Base-by-base conservation (phyloP, 805 yeast species). In the Barnettozyma botsteinii region DNA sequence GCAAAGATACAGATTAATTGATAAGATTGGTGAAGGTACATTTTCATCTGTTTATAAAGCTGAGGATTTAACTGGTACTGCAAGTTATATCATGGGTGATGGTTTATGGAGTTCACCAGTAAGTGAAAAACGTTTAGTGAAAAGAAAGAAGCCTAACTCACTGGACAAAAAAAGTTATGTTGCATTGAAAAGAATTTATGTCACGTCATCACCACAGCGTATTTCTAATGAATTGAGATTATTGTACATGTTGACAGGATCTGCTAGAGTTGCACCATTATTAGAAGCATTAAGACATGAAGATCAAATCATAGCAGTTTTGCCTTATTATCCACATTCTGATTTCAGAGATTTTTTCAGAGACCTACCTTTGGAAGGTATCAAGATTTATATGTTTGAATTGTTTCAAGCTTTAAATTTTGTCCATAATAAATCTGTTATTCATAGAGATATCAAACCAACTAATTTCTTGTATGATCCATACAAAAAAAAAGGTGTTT, bases 161-260 rank as follows among this genome's bases (percentile, higher is more conserved):
- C 30, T 12, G 6, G 18, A 17, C 10, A 45, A 44, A 20, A 44
- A 55, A 26, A 54, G 56, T 25, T 63, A 57, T 37, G 98, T 93
- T 42, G 99, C 99, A 2, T 67, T 93, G 50, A 93, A 93, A 59
- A 77, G 93, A 54, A 87, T 93, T 34, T 89, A 91, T 60, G 98
- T 89, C 17, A 93, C 98, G 0, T 85, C 96, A 1, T 87, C 97
- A 7, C 97, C 98, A 0, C 81, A 78, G 47, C 73, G 99, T 61
- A 91, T 93, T 32, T 79, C 76, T 51, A 89, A 89, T 59, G 99
- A 93, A 60, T 72, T 93, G 47, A 81, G 81, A 48, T 65, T 93
- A 34, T 69, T 93, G 24, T 82, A 83, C 56, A 73, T 72, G 46
- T 61, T 86, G 37, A 70, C 81, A 7, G 85, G 85, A 0, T 78